These are phyloP conservation scores for Neonothopanus nambi DNA, from an alignment of 1,284 basidiomycete species.

Conservation along the genomic window DNA sequence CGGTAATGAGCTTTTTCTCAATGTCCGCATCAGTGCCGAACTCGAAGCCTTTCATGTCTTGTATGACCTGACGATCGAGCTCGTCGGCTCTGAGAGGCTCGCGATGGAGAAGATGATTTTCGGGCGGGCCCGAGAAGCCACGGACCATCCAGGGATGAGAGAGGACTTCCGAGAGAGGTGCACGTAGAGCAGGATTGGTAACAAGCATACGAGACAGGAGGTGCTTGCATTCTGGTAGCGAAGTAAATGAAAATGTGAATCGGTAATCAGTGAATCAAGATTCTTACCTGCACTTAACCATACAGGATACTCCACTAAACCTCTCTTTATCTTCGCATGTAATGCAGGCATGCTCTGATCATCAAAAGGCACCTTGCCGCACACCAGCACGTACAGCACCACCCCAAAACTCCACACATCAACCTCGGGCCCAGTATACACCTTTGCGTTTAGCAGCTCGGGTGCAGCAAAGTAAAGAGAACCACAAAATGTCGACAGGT, in stretches of 20 bases:
- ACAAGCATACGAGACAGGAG: slow-evolving; percentile 95
- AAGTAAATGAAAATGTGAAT: slow-evolving; percentile 15
- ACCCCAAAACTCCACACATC: slow-evolving; percentile 99
- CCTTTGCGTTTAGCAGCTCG: slow-evolving; percentile 93
- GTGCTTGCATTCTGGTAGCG: slow-evolving; percentile 84
- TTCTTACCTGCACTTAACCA: slow-evolving; percentile 89
- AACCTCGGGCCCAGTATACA: slow-evolving; percentile 97
- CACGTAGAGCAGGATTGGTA: slow-evolving; percentile 86
- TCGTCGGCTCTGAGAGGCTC: slow-evolving; percentile 88
- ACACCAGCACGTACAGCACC: slow-evolving; percentile 95
- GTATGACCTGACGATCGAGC: slow-evolving; percentile 84
- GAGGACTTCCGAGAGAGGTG: slow-evolving; percentile 86
- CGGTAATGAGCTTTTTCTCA: slow-evolving; percentile 67
- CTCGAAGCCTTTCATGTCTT: slow-evolving; percentile 95
- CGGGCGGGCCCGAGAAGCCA: slow-evolving; percentile 79
- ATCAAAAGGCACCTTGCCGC: slow-evolving; percentile 98
- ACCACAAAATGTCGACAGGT: slow-evolving; percentile 95
- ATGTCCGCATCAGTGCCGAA: slow-evolving; percentile 91
- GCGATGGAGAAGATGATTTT: slow-evolving; percentile 84
- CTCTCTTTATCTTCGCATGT: slow-evolving; percentile 98
- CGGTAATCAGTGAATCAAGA: slow-evolving; percentile 11
- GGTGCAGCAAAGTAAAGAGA: slow-evolving; percentile 98
- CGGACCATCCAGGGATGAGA: slow-evolving; percentile 94
- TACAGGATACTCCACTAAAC: slow-evolving; percentile 94
- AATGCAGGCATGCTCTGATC: slow-evolving; percentile 99